phyloP scores from a whole-genome alignment of 345 rosid genomes.

The Gossypium rotundifolium region DNA sequence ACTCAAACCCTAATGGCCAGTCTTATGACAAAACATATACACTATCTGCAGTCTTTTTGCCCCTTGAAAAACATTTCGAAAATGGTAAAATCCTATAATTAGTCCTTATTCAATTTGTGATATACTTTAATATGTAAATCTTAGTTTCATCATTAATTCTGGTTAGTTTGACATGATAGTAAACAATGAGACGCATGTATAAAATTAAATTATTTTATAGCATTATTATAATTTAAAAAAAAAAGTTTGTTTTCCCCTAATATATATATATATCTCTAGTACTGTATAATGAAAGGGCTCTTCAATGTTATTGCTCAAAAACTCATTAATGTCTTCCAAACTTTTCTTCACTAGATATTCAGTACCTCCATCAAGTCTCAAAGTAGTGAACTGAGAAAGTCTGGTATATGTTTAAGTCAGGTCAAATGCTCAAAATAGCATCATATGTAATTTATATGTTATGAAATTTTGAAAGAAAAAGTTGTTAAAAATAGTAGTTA shows the following conservation, averaged over 20 bases:
- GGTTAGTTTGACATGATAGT: too few species aligned
- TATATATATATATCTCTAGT: too few species aligned
- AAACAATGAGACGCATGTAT: too few species aligned
- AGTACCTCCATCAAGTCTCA: not conserved
- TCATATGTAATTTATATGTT: not conserved
- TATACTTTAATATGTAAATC: too few species aligned
- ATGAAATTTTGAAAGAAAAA: not conserved
- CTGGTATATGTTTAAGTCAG: not conserved
- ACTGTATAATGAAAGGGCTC: not conserved
- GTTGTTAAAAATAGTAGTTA: too few species aligned
- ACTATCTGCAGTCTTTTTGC: not conserved
- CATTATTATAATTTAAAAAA: too few species aligned
- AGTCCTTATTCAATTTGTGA: too few species aligned
- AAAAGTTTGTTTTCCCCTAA: too few species aligned
- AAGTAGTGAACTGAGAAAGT: not conserved
- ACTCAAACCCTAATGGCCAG: not conserved
- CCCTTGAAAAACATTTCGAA: not conserved
- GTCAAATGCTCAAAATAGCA: not conserved
- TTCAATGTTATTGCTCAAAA: not conserved
- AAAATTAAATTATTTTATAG: too few species aligned
- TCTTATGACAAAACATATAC: not conserved
- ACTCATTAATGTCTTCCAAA: conserved; percentile 7
- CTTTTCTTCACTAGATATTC: not conserved
- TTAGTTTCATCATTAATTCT: too few species aligned
- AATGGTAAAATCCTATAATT: not conserved